phyloP scores from a whole-genome alignment of 2,329 filamentous ascomycete genomes.

The Pestalotiopsis sp. region DNA sequence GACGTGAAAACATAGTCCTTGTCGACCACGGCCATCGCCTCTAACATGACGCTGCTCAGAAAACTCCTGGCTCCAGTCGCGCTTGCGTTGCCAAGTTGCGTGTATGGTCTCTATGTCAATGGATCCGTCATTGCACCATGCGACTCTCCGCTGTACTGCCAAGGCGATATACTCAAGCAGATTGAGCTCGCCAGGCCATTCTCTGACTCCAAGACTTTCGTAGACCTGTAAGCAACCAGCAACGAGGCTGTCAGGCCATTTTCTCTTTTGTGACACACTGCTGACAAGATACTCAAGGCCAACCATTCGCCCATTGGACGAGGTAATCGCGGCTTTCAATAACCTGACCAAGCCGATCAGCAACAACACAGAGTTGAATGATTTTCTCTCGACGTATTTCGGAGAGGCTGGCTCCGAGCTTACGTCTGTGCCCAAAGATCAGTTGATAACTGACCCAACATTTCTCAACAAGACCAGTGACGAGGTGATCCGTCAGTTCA shows the following conservation, averaged over 20 bases:
- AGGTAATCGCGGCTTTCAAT: conserved; percentile 63
- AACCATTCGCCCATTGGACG: conserved; percentile 57
- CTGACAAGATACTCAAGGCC: conserved; percentile 44
- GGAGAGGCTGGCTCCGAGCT: conserved; percentile 65
- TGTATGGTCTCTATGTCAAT: conserved; percentile 56
- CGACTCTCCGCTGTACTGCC: conserved; percentile 68
- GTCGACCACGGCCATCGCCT: not conserved
- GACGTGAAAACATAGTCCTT: not conserved
- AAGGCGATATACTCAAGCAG: conserved; percentile 62
- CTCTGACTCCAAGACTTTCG: conserved; percentile 70
- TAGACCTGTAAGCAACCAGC: conserved; percentile 58
- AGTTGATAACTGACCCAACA: conserved; percentile 56
- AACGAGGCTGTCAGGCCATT: no score
- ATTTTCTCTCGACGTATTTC: conserved; percentile 66
- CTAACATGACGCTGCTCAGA: not conserved
- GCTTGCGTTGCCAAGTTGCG: conserved; percentile 17
- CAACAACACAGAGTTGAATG: conserved; percentile 63
- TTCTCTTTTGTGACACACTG: not conserved
- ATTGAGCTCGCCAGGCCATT: conserved; percentile 67
- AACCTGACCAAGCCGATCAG: conserved; percentile 60
- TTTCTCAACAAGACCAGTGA: conserved; percentile 62
- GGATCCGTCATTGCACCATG: conserved; percentile 64
- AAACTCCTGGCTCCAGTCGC: not conserved
- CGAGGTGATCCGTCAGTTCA: conserved; percentile 60
- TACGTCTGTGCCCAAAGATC: conserved; percentile 48